phyloP scores from a whole-genome alignment of 2,329 filamentous ascomycete species.

The Cladophialophora carrionii region DNA sequence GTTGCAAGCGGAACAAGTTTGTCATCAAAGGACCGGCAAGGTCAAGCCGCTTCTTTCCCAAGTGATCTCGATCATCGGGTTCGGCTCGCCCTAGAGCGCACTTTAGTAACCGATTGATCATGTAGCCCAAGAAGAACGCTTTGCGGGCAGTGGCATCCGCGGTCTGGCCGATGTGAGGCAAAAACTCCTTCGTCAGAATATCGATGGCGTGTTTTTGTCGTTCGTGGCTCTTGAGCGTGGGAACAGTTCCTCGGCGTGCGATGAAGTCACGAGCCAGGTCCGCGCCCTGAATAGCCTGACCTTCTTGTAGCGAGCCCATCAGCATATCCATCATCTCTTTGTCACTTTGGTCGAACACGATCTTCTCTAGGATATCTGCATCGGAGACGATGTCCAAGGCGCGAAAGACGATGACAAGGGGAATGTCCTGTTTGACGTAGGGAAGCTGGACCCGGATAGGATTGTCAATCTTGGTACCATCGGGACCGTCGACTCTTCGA shows the following conservation, averaged over 20 bases:
- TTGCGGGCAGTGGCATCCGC: slow-evolving; percentile 95
- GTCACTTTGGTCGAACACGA: slow-evolving; percentile 93
- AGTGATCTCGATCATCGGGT: slow-evolving; percentile 96
- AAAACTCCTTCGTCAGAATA: slow-evolving; percentile 93
- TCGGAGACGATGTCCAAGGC: slow-evolving; percentile 95
- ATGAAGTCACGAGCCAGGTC: slow-evolving; percentile 95
- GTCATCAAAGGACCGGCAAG: slow-evolving; percentile 90
- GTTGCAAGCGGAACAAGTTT: slow-evolving; percentile 92
- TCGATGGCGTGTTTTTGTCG: slow-evolving; percentile 91
- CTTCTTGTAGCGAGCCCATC: slow-evolving; percentile 95
- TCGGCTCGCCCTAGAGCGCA: slow-evolving; percentile 91
- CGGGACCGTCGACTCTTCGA: slow-evolving; percentile 77
- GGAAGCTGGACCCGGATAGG: slow-evolving; percentile 83
- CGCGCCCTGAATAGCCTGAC: slow-evolving; percentile 92
- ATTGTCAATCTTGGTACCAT: slow-evolving; percentile 39
- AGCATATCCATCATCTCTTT: slow-evolving; percentile 97
- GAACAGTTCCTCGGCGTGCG: slow-evolving; percentile 80
- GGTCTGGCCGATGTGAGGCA: slow-evolving; percentile 93
- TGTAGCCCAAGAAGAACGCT: slow-evolving; percentile 97
- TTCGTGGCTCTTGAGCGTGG: slow-evolving; percentile 72
- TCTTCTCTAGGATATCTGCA: slow-evolving; percentile 96
- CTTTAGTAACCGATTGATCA: slow-evolving; percentile 94
- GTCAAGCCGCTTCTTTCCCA: slow-evolving; percentile 97
- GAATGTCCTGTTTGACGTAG: slow-evolving; percentile 91
- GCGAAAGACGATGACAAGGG: slow-evolving; percentile 92